A percentile compares a stretch with the other conserved stretches of the same genome.
Evolutionary conservation across 2,329 filamentous ascomycete species (phyloP).

Genomic region (Pseudonectria buxi): DNA sequence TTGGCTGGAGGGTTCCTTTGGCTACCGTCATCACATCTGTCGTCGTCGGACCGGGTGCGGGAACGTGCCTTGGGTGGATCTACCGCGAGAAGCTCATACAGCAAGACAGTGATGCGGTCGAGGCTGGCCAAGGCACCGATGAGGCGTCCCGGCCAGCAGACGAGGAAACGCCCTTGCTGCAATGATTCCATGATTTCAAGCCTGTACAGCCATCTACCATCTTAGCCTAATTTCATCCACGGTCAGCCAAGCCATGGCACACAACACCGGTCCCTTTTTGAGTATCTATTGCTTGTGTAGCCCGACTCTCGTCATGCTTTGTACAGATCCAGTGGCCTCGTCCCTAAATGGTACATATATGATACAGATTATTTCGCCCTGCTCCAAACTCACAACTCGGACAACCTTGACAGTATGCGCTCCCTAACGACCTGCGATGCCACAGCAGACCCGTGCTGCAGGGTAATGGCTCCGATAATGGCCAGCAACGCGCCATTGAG

Average conservation of each 20-base stretch:
- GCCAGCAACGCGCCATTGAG: constrained; percentile 74
- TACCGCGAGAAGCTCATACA: constrained; percentile 32
- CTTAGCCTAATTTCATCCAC: constrained; percentile 4
- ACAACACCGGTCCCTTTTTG: constrained; percentile 16
- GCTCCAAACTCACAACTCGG: constrained; percentile 11
- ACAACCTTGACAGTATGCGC: constrained; percentile 52
- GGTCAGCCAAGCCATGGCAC: constrained; percentile 16
- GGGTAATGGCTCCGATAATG: constrained; percentile 79
- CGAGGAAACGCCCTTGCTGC: constrained; percentile 31
- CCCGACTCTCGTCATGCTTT: constrained; percentile 16
- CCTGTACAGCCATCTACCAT: constrained; percentile 2
- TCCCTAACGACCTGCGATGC: constrained; percentile 71
- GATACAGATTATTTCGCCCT: constrained; percentile 20
- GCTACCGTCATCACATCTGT: constrained; percentile 24
- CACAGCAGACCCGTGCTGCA: constrained; percentile 76
- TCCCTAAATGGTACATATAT: constrained; percentile 24
- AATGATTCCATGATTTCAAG: constrained; percentile 5
- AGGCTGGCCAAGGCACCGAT: constrained; percentile 8
- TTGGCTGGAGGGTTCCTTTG: constrained; percentile 35
- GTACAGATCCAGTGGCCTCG: constrained; percentile 19
- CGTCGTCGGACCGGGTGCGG: constrained; percentile 32
- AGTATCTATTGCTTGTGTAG: constrained; percentile 8
- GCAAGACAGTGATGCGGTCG: constrained; percentile 11
- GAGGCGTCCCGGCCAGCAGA: constrained; percentile 11
- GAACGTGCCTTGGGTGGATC: constrained; percentile 32